phyloP scores from a whole-genome alignment of 2,329 filamentous ascomycete genomes.

The Chaetothyriales sp. region DNA sequence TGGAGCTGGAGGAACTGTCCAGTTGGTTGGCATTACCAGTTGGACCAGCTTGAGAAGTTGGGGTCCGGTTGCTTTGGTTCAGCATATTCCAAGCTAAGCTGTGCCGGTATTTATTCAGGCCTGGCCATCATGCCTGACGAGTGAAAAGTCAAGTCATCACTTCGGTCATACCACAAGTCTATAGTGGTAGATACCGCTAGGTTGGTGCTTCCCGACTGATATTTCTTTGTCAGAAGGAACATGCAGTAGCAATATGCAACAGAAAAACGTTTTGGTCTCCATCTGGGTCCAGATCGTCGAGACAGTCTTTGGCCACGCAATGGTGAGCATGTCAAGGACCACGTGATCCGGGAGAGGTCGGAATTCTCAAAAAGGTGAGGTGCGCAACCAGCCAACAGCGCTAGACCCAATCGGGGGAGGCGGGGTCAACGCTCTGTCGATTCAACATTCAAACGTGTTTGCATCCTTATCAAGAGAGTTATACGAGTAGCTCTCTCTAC shows the following conservation, averaged over 20 bases:
- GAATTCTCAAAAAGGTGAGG: too few relatives aligned
- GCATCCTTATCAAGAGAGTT: too few relatives aligned
- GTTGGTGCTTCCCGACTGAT: neutral
- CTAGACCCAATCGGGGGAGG: too few relatives aligned
- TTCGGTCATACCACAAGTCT: too few relatives aligned
- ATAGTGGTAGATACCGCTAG: too few relatives aligned
- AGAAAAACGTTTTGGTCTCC: neutral
- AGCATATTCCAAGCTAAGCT: constrained; percentile 11
- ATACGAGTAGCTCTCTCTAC: too few relatives aligned
- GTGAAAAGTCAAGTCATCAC: neutral
- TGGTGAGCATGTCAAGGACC: neutral
- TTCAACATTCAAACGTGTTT: too few relatives aligned
- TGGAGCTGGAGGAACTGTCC: neutral
- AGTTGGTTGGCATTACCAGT: neutral
- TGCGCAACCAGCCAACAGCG: too few relatives aligned
- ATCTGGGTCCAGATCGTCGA: neutral
- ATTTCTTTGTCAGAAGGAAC: neutral
- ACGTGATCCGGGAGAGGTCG: too few relatives aligned
- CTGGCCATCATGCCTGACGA: neutral
- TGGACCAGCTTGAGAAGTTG: constrained; percentile 1
- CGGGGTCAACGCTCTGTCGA: too few relatives aligned
- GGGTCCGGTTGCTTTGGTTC: constrained; percentile 9
- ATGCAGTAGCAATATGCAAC: neutral
- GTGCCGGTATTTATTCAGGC: neutral
- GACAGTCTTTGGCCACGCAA: neutral